Evolutionary conservation across 495 filamentous ascomycete species (phyloP).

Genomic region (Neurospora discreta): DNA sequence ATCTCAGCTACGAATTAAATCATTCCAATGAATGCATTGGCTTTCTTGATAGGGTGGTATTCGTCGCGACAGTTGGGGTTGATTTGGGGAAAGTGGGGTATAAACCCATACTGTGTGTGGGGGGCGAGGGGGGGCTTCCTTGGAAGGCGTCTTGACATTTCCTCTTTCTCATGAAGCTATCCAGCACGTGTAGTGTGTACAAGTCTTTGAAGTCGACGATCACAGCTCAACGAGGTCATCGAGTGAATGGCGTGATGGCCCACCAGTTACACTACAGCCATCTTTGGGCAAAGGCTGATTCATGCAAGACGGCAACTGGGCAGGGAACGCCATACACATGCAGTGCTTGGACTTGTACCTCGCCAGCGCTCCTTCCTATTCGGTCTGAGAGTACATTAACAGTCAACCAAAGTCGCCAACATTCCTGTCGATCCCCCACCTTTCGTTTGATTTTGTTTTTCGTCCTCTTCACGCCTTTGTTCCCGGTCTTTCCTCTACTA

Average conservation of each 20-base stretch:
- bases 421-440: background rate
- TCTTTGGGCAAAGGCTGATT: background rate
- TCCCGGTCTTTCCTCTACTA: background rate
- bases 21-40: background rate
- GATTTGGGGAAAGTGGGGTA: background rate
- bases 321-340: background rate
- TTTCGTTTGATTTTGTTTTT: background rate
- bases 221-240: background rate
- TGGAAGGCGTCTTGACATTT: background rate
- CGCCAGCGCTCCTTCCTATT: background rate
- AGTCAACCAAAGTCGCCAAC: background rate
- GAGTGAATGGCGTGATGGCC: too few relatives aligned
- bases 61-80: background rate
- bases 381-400: background rate
- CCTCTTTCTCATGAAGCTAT: background rate
- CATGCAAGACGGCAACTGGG: background rate
- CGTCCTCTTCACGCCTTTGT: background rate
- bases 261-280: background rate
- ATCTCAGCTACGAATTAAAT: background rate
- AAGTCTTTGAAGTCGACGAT: background rate
- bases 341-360: background rate
- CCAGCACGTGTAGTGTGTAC: background rate
- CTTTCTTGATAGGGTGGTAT: background rate
- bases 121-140: background rate
- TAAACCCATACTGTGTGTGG: background rate